Evolutionary conservation across 441 rosid genomes (phyloP).

Genomic region (Adansonia rubrostipa): DNA sequence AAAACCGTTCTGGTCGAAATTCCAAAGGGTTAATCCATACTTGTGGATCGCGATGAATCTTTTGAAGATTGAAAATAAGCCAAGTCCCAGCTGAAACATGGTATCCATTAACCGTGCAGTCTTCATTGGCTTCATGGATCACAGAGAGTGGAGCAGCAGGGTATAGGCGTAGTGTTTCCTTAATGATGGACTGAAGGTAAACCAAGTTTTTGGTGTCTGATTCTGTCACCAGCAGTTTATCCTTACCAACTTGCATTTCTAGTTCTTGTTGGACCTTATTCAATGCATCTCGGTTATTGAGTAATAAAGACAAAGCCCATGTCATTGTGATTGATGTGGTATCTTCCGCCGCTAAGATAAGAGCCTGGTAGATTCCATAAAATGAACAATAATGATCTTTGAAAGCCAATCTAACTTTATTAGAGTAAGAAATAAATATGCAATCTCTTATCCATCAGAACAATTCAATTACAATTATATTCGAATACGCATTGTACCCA

Average conservation of each 20-base stretch:
- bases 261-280: slow-evolving; percentile 34
- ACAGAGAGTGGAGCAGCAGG: background rate
- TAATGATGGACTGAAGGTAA: slow-evolving; percentile 38
- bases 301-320: slow-evolving; percentile 35
- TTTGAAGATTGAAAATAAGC: too few relatives aligned
- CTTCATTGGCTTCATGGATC: slow-evolving; percentile 19
- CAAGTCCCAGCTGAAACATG: too few relatives aligned
- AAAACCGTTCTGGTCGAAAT: slow-evolving; percentile 37
- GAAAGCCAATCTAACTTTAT: too few relatives aligned
- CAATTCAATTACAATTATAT: too few relatives aligned
- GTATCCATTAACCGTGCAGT: too few relatives aligned
- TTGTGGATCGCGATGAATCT: too few relatives aligned
- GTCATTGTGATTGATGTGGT: slow-evolving; percentile 25
- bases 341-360: slow-evolving; percentile 27
- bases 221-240: slow-evolving; percentile 24
- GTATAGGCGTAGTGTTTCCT: slow-evolving; percentile 25
- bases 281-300: slow-evolving; percentile 30
- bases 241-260: slow-evolving; percentile 28
- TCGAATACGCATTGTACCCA: too few relatives aligned
- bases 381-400: background rate
- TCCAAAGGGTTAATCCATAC: background rate
- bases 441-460: too few relatives aligned
- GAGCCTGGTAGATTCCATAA: slow-evolving; percentile 6
- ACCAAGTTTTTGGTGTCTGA: slow-evolving; percentile 23
- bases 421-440: too few relatives aligned